A percentile compares a stretch with the other conserved stretches of the same genome.
Conservation (phyloP, 257 asterid species). For the Plantago major region DNA sequence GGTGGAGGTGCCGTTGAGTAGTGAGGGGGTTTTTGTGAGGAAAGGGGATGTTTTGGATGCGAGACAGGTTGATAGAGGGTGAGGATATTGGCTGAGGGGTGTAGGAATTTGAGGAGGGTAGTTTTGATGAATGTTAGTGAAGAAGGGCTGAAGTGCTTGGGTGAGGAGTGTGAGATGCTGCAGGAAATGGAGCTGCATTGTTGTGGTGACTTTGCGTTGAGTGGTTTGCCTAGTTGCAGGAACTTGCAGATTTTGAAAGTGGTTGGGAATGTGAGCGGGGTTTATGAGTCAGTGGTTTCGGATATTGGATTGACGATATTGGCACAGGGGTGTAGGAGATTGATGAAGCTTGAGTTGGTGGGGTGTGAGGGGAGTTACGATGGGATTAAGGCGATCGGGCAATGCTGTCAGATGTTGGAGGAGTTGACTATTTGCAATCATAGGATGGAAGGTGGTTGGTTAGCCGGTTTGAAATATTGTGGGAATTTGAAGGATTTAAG, state of each 20-base stretch:
- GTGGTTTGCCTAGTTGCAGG: slow-evolving; percentile 51
- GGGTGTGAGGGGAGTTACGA: slow-evolving; percentile 95
- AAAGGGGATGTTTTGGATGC: slow-evolving; percentile 46
- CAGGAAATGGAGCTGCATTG: slow-evolving; percentile 88
- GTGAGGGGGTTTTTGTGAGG: slow-evolving; percentile 43
- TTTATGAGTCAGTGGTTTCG: slow-evolving; percentile 59
- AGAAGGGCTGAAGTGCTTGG: slow-evolving; percentile 59
- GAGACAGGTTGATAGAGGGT: slow-evolving; percentile 53
- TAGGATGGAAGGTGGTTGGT: slow-evolving; percentile 96
- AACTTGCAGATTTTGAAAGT: slow-evolving; percentile 83
- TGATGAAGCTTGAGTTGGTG: slow-evolving; percentile 75
- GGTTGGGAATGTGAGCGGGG: slow-evolving; percentile 59
- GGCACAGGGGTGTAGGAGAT: slow-evolving; percentile 84
- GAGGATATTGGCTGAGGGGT: slow-evolving; percentile 64
- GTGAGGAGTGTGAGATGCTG: slow-evolving; percentile 67
- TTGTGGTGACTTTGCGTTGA: slow-evolving; percentile 54
- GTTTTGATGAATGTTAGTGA: slow-evolving; percentile 61
- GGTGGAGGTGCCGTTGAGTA: slow-evolving; percentile 48
- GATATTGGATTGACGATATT: slow-evolving; percentile 88
- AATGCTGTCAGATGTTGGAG: slow-evolving; percentile 84
- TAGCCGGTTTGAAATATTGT: slow-evolving; percentile 76
- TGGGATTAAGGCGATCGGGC: slow-evolving; percentile 87
- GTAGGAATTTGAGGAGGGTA: slow-evolving; percentile 51
- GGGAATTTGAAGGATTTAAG: slow-evolving; percentile 74
- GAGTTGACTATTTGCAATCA: slow-evolving; percentile 64